Conservation (phyloP, 176 grass and related monocot genomes). For the Sorghum bicolor region DNA sequence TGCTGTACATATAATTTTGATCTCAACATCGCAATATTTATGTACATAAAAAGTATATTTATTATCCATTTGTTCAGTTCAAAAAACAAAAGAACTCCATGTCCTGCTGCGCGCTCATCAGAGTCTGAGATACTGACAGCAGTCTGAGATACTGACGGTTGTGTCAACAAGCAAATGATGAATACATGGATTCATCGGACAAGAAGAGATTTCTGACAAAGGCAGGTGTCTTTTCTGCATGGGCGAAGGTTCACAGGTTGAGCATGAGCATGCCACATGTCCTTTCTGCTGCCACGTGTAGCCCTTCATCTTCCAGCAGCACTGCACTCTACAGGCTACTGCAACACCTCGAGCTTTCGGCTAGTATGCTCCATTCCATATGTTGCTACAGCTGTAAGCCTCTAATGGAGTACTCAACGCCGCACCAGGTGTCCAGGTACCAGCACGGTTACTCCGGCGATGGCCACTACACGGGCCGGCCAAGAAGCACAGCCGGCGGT, state of each 20-base stretch:
- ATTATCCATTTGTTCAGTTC: neutral
- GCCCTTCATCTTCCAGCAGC: neutral
- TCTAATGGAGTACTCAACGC: constrained; percentile 20
- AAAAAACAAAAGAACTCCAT: neutral
- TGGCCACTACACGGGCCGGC: neutral
- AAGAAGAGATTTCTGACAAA: neutral
- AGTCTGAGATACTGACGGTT: neutral
- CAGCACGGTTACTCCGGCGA: constrained; percentile 5
- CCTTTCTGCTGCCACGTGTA: constrained; percentile 27
- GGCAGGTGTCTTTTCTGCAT: neutral
- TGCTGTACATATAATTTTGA: constrained; percentile 1
- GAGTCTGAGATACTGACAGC: neutral
- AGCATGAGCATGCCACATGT: constrained; percentile 9
- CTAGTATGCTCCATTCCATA: neutral
- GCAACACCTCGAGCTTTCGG: neutral
- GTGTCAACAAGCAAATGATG: neutral
- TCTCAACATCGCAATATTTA: neutral
- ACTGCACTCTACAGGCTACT: neutral
- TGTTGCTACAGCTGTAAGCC: neutral
- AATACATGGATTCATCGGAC: neutral
- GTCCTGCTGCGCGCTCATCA: neutral
- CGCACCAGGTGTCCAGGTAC: neutral
- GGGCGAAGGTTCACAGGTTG: neutral
- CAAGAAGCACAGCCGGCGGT: neutral
- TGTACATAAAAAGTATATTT: neutral